These are phyloP conservation scores for Phyllostachys edulis DNA, from an alignment of 176 grass and related monocot genomes.

Conservation along the genomic window DNA sequence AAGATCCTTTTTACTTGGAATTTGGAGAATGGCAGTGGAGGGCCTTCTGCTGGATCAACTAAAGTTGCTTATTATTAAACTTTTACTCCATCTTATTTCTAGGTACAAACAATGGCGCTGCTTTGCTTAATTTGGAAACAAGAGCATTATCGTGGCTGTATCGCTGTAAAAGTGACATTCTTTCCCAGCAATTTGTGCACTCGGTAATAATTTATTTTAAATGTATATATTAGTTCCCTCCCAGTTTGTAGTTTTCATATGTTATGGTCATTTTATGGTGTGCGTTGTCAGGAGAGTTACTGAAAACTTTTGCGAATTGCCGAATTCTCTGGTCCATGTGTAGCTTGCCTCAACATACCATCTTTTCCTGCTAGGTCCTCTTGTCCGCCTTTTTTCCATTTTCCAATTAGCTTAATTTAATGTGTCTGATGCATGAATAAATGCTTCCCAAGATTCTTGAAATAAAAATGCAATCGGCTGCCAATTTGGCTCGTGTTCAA, in stretches of 20 bases:
- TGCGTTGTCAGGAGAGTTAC: constrained; percentile 1
- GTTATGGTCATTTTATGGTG: neutral
- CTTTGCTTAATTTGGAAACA: constrained; percentile 62
- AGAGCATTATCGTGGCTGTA: constrained; percentile 44
- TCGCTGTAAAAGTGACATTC: constrained; percentile 55
- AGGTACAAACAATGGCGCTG: constrained; percentile 49
- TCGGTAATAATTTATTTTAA: constrained; percentile 42
- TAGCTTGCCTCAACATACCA: neutral
- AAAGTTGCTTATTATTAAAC: neutral
- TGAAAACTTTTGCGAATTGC: neutral
- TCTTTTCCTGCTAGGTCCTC: neutral
- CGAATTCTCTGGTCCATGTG: neutral
- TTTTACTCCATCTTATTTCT: constrained; percentile 30
- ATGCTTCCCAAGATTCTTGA: constrained; percentile 1
- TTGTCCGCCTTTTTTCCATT: neutral
- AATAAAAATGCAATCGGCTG: constrained; percentile 1
- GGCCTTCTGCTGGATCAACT: neutral
- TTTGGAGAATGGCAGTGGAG: neutral
- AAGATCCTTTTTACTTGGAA: constrained; percentile 9
- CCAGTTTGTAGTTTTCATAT: neutral
- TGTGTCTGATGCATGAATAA: neutral
- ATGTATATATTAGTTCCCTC: constrained; percentile 2
- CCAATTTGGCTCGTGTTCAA: constrained; percentile 18
- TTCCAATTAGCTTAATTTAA: constrained; percentile 9
- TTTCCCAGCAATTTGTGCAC: constrained; percentile 57